Evolutionary conservation across 2,329 filamentous ascomycete species (phyloP).

Genomic region (Ophiostoma perfectum): DNA sequence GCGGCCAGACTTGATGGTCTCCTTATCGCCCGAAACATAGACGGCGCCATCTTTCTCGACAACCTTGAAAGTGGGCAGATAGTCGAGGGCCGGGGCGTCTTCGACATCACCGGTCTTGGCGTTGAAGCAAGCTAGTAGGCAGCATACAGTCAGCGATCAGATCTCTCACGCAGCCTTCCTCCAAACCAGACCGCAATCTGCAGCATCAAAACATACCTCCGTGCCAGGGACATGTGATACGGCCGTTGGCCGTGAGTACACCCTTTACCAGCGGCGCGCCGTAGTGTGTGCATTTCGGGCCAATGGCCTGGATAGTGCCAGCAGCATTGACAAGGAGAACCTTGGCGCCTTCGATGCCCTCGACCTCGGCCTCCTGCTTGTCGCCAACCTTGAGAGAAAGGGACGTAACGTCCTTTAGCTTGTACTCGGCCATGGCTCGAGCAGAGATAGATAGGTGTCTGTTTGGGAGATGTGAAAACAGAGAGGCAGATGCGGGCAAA

Average conservation of each 20-base stretch:
- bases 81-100: constrained; percentile 84
- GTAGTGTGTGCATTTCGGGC: constrained; percentile 79
- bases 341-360: constrained; percentile 80
- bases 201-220: constrained; percentile 57
- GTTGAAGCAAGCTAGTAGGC: constrained; percentile 75
- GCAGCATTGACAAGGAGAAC: constrained; percentile 77
- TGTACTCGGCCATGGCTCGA: constrained; percentile 52
- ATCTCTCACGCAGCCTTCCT: background rate
- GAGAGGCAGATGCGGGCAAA: background rate
- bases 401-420: constrained; percentile 70
- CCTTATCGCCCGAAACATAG: constrained; percentile 76
- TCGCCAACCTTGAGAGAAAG: constrained; percentile 71
- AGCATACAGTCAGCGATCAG: background rate
- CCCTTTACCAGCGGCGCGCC: constrained; percentile 85
- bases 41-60: constrained; percentile 75
- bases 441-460: constrained; percentile 23
- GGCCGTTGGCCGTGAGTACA: constrained; percentile 72
- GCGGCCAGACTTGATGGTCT: constrained; percentile 68
- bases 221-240: constrained; percentile 93
- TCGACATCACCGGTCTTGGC: constrained; percentile 86
- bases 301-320: constrained; percentile 71
- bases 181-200: background rate
- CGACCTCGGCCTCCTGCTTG: constrained; percentile 85
- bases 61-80: constrained; percentile 77
- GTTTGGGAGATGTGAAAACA: background rate